A percentile compares a stretch with the other conserved stretches of the same genome.
These are phyloP conservation scores for Chaetomiaceae sp. DNA, from an alignment of 2,329 filamentous ascomycete species.

Conservation along the genomic window DNA sequence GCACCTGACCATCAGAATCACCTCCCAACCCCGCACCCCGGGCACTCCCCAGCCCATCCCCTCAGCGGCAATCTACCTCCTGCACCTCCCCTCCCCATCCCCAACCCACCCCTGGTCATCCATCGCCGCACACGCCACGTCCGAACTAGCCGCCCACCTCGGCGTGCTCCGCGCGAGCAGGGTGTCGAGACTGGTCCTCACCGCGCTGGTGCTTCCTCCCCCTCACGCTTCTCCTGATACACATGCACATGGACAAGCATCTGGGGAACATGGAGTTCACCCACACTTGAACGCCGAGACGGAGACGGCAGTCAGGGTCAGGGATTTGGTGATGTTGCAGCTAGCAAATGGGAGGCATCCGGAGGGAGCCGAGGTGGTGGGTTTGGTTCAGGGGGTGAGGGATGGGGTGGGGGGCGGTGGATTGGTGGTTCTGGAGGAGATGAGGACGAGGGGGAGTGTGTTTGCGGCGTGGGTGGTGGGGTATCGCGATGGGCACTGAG, in stretches of 20 bases:
- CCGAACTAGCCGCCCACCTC: neutral
- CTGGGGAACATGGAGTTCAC: no score
- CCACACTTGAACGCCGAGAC: neutral
- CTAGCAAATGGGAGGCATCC: neutral
- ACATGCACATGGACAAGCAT: no score
- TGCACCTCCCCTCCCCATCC: neutral
- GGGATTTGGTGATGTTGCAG: slow-evolving; percentile 1
- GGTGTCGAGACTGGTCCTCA: neutral
- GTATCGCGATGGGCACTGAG: neutral
- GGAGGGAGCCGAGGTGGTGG: neutral
- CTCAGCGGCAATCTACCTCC: neutral
- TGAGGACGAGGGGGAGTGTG: neutral
- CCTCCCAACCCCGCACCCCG: neutral
- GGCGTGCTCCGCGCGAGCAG: neutral
- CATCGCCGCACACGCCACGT: neutral
- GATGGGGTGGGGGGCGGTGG: neutral
- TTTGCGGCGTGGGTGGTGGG: neutral
- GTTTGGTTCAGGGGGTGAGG: neutral
- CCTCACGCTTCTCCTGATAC: no score
- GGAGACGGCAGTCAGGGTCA: neutral
- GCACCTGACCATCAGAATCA: neutral
- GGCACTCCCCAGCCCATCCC: neutral
- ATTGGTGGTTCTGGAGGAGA: neutral
- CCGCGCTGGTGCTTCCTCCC: neutral
- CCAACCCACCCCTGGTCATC: neutral